phyloP scores from a whole-genome alignment of 2,329 filamentous ascomycete genomes.

The Ceratocystis huliohia region DNA sequence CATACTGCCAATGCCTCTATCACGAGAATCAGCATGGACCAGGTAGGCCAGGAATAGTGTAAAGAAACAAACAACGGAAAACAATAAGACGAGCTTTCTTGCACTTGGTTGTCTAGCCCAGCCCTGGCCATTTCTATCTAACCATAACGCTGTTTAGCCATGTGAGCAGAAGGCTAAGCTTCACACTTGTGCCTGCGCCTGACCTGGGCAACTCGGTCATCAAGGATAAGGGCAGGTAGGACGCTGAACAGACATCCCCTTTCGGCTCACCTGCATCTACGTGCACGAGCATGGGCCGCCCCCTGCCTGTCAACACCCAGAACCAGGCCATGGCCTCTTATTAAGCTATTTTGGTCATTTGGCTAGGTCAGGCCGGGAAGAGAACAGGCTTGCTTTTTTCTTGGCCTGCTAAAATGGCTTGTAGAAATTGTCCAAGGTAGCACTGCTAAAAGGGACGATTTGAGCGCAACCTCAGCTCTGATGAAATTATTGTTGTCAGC shows the following conservation, averaged over 20 bases:
- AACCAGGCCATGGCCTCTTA: background rate
- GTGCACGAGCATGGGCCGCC: background rate
- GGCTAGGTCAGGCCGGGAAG: too few relatives aligned
- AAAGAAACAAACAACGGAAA: background rate
- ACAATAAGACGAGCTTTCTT: background rate
- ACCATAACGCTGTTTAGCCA: background rate
- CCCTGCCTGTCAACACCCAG: background rate
- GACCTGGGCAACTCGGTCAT: background rate
- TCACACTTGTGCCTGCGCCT: background rate
- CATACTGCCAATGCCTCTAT: too few relatives aligned
- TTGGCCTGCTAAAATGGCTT: too few relatives aligned
- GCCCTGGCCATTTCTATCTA: background rate
- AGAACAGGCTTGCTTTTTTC: too few relatives aligned
- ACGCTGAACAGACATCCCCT: background rate
- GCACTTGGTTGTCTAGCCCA: background rate
- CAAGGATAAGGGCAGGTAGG: background rate
- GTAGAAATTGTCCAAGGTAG: background rate
- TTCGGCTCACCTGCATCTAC: background rate
- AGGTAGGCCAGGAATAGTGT: too few relatives aligned
- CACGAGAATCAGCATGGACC: too few relatives aligned
- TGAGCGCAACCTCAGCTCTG: background rate
- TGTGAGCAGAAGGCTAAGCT: background rate
- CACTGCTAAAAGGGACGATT: background rate
- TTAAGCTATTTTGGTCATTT: background rate
- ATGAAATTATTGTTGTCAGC: background rate